Conservation (phyloP, 2,329 filamentous ascomycete species). For the Trichoderma citrinoviride region DNA sequence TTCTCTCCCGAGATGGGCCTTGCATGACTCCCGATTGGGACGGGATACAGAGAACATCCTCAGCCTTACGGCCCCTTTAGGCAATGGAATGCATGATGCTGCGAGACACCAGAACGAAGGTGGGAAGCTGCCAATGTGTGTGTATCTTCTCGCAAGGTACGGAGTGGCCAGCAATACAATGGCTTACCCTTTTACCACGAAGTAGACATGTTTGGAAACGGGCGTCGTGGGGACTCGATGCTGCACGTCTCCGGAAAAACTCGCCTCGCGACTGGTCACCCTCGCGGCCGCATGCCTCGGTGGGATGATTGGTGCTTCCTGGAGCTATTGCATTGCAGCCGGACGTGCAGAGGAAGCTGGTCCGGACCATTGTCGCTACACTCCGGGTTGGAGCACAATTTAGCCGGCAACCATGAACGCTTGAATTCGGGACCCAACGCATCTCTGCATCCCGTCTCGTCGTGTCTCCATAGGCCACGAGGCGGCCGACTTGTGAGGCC, state of each 20-base stretch:
- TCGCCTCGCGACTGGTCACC: not conserved
- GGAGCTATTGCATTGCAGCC: not conserved
- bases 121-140: not conserved
- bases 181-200: not conserved
- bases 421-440: slow-evolving; percentile 5
- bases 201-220: not conserved
- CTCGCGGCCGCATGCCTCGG: not conserved
- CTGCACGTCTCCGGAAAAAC: not conserved
- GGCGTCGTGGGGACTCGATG: not conserved
- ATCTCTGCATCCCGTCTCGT: slow-evolving; percentile 5
- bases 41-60: not conserved
- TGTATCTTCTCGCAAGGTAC: not conserved
- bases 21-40: slow-evolving; percentile 4
- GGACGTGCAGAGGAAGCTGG: not conserved
- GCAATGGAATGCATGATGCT: slow-evolving; percentile 3
- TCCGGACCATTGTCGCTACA: not conserved
- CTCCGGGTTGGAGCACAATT: not conserved
- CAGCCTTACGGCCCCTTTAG: slow-evolving; percentile 10
- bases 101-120: not conserved
- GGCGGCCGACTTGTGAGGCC: slow-evolving; percentile 15
- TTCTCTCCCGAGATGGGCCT: not conserved
- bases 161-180: not conserved
- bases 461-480: slow-evolving; percentile 19
- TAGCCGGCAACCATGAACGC: slow-evolving; percentile 13
- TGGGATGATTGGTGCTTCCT: not conserved